A percentile compares a stretch with the other conserved stretches of the same genome.
Evolutionary conservation across 2,329 filamentous ascomycete species (phyloP).

Genomic region (Ophioceras dolichostomum): DNA sequence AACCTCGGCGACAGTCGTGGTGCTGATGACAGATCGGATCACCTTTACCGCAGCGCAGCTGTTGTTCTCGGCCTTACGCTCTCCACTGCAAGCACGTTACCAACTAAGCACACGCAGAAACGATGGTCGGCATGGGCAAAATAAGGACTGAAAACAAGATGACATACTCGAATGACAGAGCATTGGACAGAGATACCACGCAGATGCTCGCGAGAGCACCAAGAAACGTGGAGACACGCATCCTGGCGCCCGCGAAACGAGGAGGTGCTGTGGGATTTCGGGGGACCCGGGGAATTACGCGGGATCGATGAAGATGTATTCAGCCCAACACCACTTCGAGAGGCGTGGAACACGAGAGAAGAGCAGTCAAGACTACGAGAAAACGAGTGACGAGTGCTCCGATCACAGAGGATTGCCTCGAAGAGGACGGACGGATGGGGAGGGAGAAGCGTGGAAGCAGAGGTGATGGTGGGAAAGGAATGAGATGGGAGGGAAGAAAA

Average conservation of each 20-base stretch:
- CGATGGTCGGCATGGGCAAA: slow-evolving; percentile 5
- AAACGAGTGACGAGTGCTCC: neutral
- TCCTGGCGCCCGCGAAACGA: slow-evolving; percentile 17
- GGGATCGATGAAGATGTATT: no score
- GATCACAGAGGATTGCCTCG: slow-evolving; percentile 13
- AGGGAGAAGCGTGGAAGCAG: neutral
- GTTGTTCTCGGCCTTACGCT: no score
- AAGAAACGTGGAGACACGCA: slow-evolving; percentile 24
- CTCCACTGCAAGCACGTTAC: no score
- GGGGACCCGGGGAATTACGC: no score
- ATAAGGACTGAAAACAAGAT: no score
- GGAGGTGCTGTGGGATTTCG: neutral
- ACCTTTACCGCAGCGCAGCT: no score
- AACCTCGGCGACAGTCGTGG: slow-evolving; percentile 6
- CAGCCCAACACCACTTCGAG: no score
- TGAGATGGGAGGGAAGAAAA: neutral
- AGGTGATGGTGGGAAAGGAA: slow-evolving; percentile 1
- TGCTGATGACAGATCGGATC: slow-evolving; percentile 7
- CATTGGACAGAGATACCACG: slow-evolving; percentile 19
- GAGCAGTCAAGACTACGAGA: neutral
- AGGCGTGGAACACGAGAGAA: no score
- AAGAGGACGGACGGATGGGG: slow-evolving; percentile 4
- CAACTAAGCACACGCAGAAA: no score
- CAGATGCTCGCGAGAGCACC: slow-evolving; percentile 21
- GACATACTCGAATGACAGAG: slow-evolving; percentile 22